These are phyloP conservation scores for Galium porrigens DNA, from an alignment of 305 asterid species.

Conservation along the genomic window DNA sequence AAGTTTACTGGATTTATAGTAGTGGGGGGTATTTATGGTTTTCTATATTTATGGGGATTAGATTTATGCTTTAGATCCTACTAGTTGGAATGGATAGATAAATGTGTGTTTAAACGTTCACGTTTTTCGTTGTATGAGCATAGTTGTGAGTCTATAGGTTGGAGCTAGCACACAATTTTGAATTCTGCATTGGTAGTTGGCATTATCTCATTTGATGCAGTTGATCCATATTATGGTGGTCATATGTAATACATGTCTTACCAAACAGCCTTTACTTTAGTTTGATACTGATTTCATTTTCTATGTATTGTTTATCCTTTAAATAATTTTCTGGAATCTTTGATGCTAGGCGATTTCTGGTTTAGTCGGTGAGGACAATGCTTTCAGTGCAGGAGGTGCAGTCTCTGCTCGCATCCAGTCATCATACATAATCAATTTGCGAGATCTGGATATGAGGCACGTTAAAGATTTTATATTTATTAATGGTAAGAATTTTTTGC, in stretches of 20 bases:
- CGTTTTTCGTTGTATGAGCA: not conserved
- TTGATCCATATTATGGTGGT: not conserved
- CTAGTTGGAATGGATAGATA: not conserved
- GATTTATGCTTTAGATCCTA: not conserved
- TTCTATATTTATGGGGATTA: not conserved
- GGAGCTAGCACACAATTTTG: not conserved
- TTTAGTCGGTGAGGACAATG: conserved; percentile 62
- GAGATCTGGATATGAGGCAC: conserved; percentile 90
- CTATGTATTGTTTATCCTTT: not conserved
- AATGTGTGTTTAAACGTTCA: not conserved
- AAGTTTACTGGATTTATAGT: not conserved
- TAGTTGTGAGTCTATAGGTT: not conserved
- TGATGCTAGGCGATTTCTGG: conserved; percentile 73
- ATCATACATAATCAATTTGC: conserved; percentile 55
- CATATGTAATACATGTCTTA: not conserved
- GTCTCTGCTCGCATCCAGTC: conserved; percentile 79
- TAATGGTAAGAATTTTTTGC: conserved; percentile 46
- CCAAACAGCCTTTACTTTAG: not conserved
- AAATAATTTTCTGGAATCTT: conserved; percentile 20
- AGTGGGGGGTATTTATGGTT: not conserved
- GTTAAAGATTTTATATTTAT: conserved; percentile 70
- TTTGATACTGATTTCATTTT: conserved; percentile 15
- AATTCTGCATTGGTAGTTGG: not conserved
- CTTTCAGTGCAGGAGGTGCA: conserved; percentile 42
- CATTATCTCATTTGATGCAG: not conserved